Evolutionary conservation across 202 grass and related monocot species (phyloP), one percentile per base, ranked within the genome.

Genomic region (Musa balbisiana): DNA sequence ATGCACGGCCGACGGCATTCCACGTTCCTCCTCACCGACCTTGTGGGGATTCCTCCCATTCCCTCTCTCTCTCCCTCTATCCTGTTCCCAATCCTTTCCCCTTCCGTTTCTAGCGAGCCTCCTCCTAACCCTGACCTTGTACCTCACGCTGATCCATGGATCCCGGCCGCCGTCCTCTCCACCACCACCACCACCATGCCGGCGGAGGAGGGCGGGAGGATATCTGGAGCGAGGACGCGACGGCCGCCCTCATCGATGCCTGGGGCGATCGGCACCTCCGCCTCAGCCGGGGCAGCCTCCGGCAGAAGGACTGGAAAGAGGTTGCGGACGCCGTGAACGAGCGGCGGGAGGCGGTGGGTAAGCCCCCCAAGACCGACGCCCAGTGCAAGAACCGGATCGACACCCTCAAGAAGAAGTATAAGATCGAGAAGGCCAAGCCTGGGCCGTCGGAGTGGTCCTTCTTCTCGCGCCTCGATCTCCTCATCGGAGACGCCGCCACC

Each of bases 321-420:
- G 87, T 83, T 73, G 80, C 88, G 67, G 73, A 81, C 70, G 83
- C 85, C 70, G 85, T 87, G 72, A 73, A 82, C 80, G 13, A 79
- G 53, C 83, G 60, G 76, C 87, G 82, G 52, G 73, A 64, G 71
- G 59, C 69, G 0, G 27, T 4, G 2, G 75, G 84, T 0, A 78
- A 83, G 69, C 64, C 77, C 52, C 77, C 73, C 56, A 85, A 85
- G 62, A 83, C 88, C 69, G 77, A 83, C 52, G 85, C 80, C 49
- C 89, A 91, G 89, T 91, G 85, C 66, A 87, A 87, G 74, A 91
- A 85, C 51, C 85, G 89, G 26, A 71, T 87, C 64, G 83, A 87
- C 51, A 87, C 84, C 70, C 82, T 87, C 53, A 91, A 91, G 85
- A 91, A 91, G 89, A 83, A 83, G 19, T 83, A 87, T 67, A 76